A percentile compares a stretch with the other conserved stretches of the same genome.
Evolutionary conservation across 176 grass and related monocot genomes (phyloP).

Genomic region (Poa annua): DNA sequence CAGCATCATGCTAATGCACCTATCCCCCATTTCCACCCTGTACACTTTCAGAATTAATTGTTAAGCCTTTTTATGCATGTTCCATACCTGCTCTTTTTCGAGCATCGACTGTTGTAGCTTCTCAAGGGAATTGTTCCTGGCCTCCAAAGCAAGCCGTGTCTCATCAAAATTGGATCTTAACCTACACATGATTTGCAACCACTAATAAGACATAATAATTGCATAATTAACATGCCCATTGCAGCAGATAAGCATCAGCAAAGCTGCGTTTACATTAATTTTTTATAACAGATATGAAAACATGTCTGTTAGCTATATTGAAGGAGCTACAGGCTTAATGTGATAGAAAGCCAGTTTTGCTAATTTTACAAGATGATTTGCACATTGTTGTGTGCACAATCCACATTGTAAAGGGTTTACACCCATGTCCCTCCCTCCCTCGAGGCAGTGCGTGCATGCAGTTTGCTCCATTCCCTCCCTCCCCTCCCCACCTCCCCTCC

Average conservation of each 20-base stretch:
- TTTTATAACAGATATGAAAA: conserved; percentile 7
- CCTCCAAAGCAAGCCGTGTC: conserved; percentile 68
- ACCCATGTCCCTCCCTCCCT: not conserved
- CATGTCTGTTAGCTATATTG: not conserved
- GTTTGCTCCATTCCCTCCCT: not conserved
- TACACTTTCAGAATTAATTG: no score
- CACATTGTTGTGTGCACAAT: not conserved
- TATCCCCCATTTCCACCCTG: not conserved
- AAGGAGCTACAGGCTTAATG: conserved; percentile 13
- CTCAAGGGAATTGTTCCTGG: conserved; percentile 82
- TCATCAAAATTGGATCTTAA: conserved; percentile 87
- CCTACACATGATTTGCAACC: conserved; percentile 60
- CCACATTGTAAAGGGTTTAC: not conserved
- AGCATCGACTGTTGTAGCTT: conserved; percentile 78
- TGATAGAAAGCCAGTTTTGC: not conserved
- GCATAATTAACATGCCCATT: conserved; percentile 27
- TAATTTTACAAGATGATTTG: conserved; percentile 3
- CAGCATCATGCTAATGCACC: not conserved
- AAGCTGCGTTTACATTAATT: not conserved
- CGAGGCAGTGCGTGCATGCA: not conserved
- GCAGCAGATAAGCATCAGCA: conserved; percentile 19
- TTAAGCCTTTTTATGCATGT: conserved; percentile 28
- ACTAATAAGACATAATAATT: conserved; percentile 35
- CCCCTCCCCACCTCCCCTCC: no score
- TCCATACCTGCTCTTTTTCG: conserved; percentile 93